Evolutionary conservation across 2,329 filamentous ascomycete species (phyloP).

Genomic region (Epichloe baconii): DNA sequence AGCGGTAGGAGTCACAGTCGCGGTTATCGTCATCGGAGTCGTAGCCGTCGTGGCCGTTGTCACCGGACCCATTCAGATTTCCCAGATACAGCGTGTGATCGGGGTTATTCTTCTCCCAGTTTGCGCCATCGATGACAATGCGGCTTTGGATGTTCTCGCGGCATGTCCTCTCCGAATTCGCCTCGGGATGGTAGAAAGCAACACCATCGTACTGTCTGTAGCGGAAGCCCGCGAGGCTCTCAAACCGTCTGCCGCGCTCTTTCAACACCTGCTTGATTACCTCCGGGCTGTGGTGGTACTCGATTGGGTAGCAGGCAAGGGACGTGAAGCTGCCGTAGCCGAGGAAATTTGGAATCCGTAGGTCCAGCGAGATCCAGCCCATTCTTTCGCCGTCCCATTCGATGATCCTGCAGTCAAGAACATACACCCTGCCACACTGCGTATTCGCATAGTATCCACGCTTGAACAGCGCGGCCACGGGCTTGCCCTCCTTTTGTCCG

Average conservation of each 20-base stretch:
- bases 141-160: constrained; percentile 18
- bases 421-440: constrained; percentile 25
- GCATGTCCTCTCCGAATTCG: constrained; percentile 9
- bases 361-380: constrained; percentile 23
- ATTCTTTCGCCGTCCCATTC: constrained; percentile 36
- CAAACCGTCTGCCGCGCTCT: constrained; percentile 30
- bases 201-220: constrained; percentile 33
- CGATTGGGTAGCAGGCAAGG: constrained; percentile 30
- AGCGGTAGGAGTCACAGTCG: background rate
- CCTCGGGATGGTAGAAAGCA: constrained; percentile 18
- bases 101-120: constrained; percentile 18
- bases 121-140: constrained; percentile 18
- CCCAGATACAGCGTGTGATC: constrained; percentile 13
- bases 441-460: constrained; percentile 24
- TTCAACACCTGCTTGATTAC: constrained; percentile 21
- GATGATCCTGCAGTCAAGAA: constrained; percentile 27
- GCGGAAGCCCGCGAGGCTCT: constrained; percentile 31
- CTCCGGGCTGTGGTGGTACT: constrained; percentile 27
- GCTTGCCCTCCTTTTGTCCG: constrained; percentile 24
- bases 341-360: constrained; percentile 27
- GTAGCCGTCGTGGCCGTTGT: background rate
- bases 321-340: constrained; percentile 31
- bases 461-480: constrained; percentile 26
- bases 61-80: constrained; percentile 5
- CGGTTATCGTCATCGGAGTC: background rate